A percentile compares a stretch with the other conserved stretches of the same genome.
phyloP scores from a whole-genome alignment of 345 rosid genomes.

The Eutrema yunnanense region DNA sequence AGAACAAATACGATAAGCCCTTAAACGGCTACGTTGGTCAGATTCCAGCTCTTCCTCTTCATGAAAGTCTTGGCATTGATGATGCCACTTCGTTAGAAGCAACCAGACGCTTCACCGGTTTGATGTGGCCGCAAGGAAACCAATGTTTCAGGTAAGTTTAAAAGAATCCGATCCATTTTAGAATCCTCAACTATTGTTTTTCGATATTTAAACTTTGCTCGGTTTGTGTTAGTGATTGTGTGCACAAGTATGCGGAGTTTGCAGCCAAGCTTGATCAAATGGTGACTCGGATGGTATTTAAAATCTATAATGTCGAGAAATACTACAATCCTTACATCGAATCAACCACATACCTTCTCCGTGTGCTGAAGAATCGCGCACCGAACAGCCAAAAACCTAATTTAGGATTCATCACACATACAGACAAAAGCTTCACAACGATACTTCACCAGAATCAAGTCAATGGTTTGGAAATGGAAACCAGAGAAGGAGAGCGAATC shows the following conservation, averaged over 20 bases:
- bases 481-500: conserved; percentile 42
- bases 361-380: conserved; percentile 39
- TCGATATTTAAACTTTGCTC: background rate
- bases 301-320: conserved; percentile 40
- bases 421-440: conserved; percentile 59
- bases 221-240: conserved; percentile 23
- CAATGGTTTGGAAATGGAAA: conserved; percentile 47
- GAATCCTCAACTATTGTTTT: background rate
- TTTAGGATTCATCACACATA: conserved; percentile 38
- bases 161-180: background rate
- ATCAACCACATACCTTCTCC: conserved; percentile 41
- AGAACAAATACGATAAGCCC: conserved; percentile 35
- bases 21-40: conserved; percentile 36
- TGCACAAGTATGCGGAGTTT: conserved; percentile 26
- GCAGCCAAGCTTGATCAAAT: conserved; percentile 41
- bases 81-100: conserved; percentile 29
- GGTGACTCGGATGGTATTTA: conserved; percentile 51
- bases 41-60: conserved; percentile 33
- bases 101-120: conserved; percentile 32
- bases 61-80: conserved; percentile 46
- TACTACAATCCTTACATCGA: conserved; percentile 29
- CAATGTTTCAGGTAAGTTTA: conserved; percentile 30
- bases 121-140: conserved; percentile 51
- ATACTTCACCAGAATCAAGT: conserved; percentile 56
- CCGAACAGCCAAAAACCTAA: conserved; percentile 9